Percentiles rank a stretch among this genome's conserved stretches.
Conservation (phyloP, 2,329 filamentous ascomycete species). For the Atkinsonella texensis region DNA sequence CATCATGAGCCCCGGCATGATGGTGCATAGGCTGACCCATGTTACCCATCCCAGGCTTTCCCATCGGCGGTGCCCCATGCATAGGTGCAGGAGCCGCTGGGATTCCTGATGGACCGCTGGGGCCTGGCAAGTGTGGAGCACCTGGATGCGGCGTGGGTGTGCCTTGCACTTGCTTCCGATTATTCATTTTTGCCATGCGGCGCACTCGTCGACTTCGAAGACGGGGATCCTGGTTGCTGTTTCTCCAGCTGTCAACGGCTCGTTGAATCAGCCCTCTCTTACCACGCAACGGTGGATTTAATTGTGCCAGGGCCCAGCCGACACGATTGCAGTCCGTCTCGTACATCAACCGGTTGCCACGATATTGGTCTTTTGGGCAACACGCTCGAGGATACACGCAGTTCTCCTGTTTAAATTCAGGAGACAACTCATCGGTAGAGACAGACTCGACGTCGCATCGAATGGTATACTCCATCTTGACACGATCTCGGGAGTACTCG, state of each 20-base stretch:
- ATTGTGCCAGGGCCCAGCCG: conserved; percentile 93
- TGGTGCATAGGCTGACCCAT: conserved; percentile 63
- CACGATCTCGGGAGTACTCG: conserved; percentile 89
- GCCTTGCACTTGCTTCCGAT: conserved; percentile 58
- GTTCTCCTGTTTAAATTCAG: conserved; percentile 95
- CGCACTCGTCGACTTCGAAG: conserved; percentile 84
- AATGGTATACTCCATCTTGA: conserved; percentile 99
- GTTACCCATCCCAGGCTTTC: conserved; percentile 52
- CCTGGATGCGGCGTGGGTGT: conserved; percentile 44
- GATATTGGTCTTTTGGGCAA: conserved; percentile 90
- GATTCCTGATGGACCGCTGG: conserved; percentile 53
- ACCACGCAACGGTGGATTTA: conserved; percentile 82
- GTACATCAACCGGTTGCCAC: conserved; percentile 88
- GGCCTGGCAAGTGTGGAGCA: conserved; percentile 53
- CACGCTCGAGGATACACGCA: conserved; percentile 95
- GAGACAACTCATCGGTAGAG: conserved; percentile 70
- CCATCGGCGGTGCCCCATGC: conserved; percentile 44
- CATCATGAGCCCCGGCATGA: conserved; percentile 29
- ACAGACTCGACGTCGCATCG: conserved; percentile 96
- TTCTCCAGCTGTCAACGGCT: conserved; percentile 96
- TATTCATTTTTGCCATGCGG: conserved; percentile 92
- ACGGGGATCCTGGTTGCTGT: conserved; percentile 93
- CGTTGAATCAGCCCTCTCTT: conserved; percentile 94
- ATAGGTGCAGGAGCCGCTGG: conserved; percentile 50
- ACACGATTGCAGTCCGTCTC: conserved; percentile 98